Evolutionary conservation across 345 rosid genomes (phyloP), one percentile per base, ranked within the genome.

Genomic region (Salix exigua): DNA sequence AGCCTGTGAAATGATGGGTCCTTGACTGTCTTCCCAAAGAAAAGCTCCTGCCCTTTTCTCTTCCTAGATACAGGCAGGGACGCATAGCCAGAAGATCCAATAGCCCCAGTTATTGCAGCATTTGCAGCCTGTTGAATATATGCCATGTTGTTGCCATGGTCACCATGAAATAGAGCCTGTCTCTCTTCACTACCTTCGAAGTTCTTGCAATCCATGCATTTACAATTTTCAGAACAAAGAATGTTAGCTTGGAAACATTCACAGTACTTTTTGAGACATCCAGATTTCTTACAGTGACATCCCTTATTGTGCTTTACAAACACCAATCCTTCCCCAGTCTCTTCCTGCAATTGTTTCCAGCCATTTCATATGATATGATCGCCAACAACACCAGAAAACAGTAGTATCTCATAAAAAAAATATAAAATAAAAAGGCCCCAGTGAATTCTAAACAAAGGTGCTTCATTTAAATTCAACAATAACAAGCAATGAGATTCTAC

Each of bases 151-250:
- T 90, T 91, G 78, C 96, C 89, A 83, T 89, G 91, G 75, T 93
- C 97, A 48, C 96, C 97, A 70, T 96, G 98, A 84, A 90, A 96
- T 65, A 96, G 87, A 77, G 98, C 95, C 73, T 88, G 97, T 73
- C 99, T 91, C 87, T 96, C 98, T 78, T 91, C 96, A 84, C 98
- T 96, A 79, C 97, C 99, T 83, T 93, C 98, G 78, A 89, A 93
- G 83, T 93, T 96, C 82, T 93, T 96, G 88, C 99, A 96, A 85
- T 92, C 99, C 85, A 92, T 86, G 82, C 99, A 96, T 87, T 89
- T 90, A 82, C 98, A 96, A 83, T 93, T 96, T 78, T 96, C 99
- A 6, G 98, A 96, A 79, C 99, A 96, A 11, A 96, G 92, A 83
- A 96, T 92, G 83, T 93, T 92, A 58, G 99, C 99, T 61, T 96